Percentiles rank a stretch among this genome's conserved stretches.
These are phyloP conservation scores for Sphagnurus paluster DNA, from an alignment of 1,284 basidiomycete species.

Conservation along the genomic window DNA sequence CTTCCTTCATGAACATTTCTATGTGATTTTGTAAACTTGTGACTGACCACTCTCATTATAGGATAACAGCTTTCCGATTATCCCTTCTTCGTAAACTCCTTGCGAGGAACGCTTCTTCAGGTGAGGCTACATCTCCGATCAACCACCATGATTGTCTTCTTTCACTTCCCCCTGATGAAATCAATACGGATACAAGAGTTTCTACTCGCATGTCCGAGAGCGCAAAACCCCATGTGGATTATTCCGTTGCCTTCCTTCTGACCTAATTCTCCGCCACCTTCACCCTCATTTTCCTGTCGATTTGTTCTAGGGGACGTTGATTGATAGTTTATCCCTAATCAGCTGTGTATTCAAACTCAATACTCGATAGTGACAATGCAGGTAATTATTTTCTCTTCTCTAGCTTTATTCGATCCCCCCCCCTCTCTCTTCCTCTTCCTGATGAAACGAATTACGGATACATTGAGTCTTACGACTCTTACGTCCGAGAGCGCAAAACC, in stretches of 20 bases:
- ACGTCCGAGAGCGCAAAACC: slow-evolving; percentile 67
- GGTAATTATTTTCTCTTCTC: too few relatives aligned
- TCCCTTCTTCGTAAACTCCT: too few relatives aligned
- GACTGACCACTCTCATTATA: slow-evolving; percentile 1
- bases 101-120: neutral
- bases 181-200: slow-evolving; percentile 56
- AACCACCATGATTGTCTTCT: neutral
- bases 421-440: slow-evolving; percentile 2
- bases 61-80: neutral
- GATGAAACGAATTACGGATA: slow-evolving; percentile 62
- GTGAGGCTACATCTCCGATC: slow-evolving; percentile 1
- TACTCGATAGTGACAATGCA: too few relatives aligned
- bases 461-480: slow-evolving; percentile 44
- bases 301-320: neutral
- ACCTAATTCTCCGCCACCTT: slow-evolving; percentile 24
- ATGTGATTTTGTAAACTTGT: neutral
- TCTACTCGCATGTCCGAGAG: slow-evolving; percentile 55
- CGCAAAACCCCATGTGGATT: slow-evolving; percentile 67
- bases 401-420: neutral
- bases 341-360: too few relatives aligned
- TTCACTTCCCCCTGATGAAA: slow-evolving; percentile 11
- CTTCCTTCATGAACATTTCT: neutral
- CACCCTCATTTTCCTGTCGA: slow-evolving; percentile 6
- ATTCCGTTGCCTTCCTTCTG: slow-evolving; percentile 77
- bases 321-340: neutral